A percentile compares a stretch with the other conserved stretches of the same genome.
Evolutionary conservation across 805 yeast species (phyloP).

Genomic region (Saturnispora quitensis): DNA sequence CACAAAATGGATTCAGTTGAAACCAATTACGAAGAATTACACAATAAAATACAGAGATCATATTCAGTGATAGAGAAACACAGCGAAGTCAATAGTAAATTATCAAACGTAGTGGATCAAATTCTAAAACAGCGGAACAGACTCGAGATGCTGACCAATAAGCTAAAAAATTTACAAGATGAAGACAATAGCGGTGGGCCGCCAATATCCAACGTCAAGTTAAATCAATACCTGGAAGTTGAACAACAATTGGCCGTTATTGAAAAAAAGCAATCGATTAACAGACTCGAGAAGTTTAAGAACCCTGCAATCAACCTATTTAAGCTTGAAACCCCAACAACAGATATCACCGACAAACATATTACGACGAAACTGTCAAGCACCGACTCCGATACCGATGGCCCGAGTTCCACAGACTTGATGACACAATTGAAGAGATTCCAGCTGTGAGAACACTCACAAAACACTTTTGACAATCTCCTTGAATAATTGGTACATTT

Average conservation of each 20-base stretch:
- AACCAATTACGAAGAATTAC: slow-evolving; percentile 7
- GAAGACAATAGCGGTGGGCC: slow-evolving; percentile 25
- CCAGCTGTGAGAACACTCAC: not conserved
- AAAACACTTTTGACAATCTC: slow-evolving; percentile 22
- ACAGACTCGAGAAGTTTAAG: not conserved
- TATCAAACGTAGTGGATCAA: slow-evolving; percentile 3
- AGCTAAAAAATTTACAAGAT: slow-evolving; percentile 26
- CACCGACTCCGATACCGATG: not conserved
- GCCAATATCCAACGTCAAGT: slow-evolving; percentile 13
- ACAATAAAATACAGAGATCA: slow-evolving; percentile 1
- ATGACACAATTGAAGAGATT: not conserved
- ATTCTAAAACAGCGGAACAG: slow-evolving; percentile 13
- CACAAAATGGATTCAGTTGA: slow-evolving; percentile 14
- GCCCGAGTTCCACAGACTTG: not conserved
- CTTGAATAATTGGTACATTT: slow-evolving; percentile 36
- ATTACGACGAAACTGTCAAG: not conserved
- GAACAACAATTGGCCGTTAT: slow-evolving; percentile 22
- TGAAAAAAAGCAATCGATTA: slow-evolving; percentile 8
- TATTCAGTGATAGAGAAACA: not conserved
- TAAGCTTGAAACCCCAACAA: not conserved
- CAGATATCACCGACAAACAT: not conserved
- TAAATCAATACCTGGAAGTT: slow-evolving; percentile 21
- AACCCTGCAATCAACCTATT: slow-evolving; percentile 1
- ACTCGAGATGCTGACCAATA: slow-evolving; percentile 20
- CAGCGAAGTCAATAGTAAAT: not conserved